Conservation (phyloP, 2,329 filamentous ascomycete genomes). For the Neurospora crassa region DNA sequence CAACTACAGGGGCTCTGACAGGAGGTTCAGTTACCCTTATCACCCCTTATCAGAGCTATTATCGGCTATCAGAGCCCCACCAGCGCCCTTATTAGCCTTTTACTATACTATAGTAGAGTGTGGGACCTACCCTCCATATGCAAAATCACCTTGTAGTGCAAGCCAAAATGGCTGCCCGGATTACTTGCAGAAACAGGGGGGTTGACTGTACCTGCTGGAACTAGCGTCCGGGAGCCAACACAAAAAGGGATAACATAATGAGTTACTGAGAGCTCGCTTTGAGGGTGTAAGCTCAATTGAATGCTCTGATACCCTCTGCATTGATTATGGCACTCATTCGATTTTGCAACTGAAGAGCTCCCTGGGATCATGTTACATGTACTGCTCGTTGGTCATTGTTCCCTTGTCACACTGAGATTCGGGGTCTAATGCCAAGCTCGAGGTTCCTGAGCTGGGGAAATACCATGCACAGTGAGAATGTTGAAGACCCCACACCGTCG, state of each 20-base stretch:
- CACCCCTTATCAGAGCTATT: too few species aligned
- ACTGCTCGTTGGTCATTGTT: background rate
- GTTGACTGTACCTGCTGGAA: too few species aligned
- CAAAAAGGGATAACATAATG: background rate
- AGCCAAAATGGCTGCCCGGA: too few species aligned
- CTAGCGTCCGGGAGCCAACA: background rate
- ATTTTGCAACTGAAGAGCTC: background rate
- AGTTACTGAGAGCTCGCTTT: background rate
- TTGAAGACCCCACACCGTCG: background rate
- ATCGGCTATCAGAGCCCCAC: too few species aligned
- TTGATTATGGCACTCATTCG: too few species aligned
- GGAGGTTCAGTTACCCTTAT: too few species aligned
- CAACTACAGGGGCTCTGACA: too few species aligned
- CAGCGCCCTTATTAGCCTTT: too few species aligned
- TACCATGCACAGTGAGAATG: background rate
- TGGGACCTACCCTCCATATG: too few species aligned
- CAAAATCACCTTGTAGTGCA: too few species aligned
- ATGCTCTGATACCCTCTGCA: background rate
- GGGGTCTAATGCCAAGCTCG: background rate
- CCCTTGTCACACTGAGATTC: background rate
- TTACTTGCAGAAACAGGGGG: too few species aligned
- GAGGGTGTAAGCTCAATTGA: background rate
- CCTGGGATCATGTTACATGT: background rate
- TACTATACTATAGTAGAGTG: too few species aligned
- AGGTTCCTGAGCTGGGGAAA: background rate